Percentiles rank a stretch among this genome's conserved stretches.
Evolutionary conservation across 2,329 filamentous ascomycete species (phyloP).

Genomic region (Ophiocordyceps australis): DNA sequence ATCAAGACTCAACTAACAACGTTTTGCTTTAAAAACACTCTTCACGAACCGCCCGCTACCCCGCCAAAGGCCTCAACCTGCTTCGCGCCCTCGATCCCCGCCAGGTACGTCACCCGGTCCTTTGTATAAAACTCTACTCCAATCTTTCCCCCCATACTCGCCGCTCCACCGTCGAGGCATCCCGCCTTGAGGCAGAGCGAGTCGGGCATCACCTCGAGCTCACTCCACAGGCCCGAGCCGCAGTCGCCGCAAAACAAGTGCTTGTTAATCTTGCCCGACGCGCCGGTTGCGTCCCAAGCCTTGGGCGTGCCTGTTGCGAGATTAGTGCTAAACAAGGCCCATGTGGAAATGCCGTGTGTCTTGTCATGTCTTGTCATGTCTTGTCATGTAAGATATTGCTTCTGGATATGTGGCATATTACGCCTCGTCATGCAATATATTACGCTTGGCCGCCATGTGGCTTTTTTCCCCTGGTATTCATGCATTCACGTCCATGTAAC

Average conservation of each 20-base stretch:
- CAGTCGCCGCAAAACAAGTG: constrained; percentile 36
- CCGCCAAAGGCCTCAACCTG: constrained; percentile 4
- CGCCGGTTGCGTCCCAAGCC: constrained; percentile 25
- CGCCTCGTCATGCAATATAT: too few species aligned
- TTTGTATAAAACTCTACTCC: constrained; percentile 33
- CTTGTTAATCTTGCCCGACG: constrained; percentile 33
- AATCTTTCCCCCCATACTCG: constrained; percentile 21
- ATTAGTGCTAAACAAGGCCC: background rate
- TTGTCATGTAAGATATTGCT: too few species aligned
- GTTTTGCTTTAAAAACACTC: too few species aligned
- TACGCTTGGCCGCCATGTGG: too few species aligned
- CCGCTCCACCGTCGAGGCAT: constrained; percentile 25
- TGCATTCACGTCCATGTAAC: too few species aligned
- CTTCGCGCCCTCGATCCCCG: constrained; percentile 13
- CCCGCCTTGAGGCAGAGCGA: constrained; percentile 31
- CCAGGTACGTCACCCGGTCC: constrained; percentile 25
- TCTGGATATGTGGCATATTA: too few species aligned
- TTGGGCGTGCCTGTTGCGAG: constrained; percentile 20
- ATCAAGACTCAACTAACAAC: too few species aligned
- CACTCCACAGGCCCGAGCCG: constrained; percentile 30
- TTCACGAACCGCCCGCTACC: too few species aligned
- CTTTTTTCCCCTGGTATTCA: too few species aligned
- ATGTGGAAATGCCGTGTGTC: background rate
- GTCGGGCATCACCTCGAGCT: constrained; percentile 33
- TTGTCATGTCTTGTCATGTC: background rate